Evolutionary conservation across 495 filamentous ascomycete genomes (phyloP).

Genomic region (Aspergillus heteromorphus): DNA sequence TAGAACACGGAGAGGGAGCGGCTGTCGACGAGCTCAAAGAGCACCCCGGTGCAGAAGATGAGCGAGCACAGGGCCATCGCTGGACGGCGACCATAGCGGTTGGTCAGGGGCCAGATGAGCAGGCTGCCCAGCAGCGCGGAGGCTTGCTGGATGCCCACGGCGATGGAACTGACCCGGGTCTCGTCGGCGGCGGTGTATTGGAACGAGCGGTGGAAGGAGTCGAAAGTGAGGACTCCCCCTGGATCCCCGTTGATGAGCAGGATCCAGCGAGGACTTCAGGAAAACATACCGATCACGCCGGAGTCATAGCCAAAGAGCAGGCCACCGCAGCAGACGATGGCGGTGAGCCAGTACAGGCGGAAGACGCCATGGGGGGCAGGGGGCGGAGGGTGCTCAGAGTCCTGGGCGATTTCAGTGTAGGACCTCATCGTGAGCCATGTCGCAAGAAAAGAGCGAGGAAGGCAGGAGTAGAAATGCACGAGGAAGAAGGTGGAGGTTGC

Average conservation of each 20-base stretch:
- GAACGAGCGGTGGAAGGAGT: constrained; percentile 43
- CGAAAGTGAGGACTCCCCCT: constrained; percentile 46
- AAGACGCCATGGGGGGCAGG: constrained; percentile 11
- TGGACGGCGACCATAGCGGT: constrained; percentile 35
- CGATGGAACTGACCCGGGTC: constrained; percentile 38
- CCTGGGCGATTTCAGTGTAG: neutral
- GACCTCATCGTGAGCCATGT: neutral
- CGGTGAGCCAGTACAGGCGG: constrained; percentile 50
- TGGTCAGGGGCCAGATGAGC: constrained; percentile 46
- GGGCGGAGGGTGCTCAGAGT: neutral
- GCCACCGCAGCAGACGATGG: constrained; percentile 42
- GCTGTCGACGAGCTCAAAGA: constrained; percentile 40
- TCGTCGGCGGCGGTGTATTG: constrained; percentile 28
- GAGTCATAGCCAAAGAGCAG: constrained; percentile 43
- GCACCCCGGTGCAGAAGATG: constrained; percentile 42
- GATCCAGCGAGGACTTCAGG: neutral
- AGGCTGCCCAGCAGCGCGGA: constrained; percentile 45
- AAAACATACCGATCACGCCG: constrained; percentile 36
- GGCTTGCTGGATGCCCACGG: constrained; percentile 43
- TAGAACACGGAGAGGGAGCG: constrained; percentile 42
- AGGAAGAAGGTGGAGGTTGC: neutral
- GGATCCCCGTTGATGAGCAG: neutral
- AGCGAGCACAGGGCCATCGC: constrained; percentile 41
- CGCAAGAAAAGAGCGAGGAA: neutral
- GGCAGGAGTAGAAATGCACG: neutral